Evolutionary conservation across 306 rosid species (phyloP), one percentile per base, ranked within the genome.

Genomic region (Fragaria nilgerrensis): DNA sequence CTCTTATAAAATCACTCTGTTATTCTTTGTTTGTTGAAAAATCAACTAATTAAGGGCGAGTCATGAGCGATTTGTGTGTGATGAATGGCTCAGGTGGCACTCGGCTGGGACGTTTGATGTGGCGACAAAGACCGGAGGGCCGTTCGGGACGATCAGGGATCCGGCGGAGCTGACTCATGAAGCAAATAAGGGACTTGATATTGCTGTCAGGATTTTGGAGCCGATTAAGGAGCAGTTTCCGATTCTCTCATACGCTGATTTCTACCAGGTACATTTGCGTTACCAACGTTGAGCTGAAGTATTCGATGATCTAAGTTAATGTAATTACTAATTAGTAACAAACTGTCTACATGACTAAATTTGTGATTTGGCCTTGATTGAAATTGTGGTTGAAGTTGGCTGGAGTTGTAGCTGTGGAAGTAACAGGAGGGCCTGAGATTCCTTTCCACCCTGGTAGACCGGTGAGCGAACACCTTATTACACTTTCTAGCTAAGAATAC

Each of bases 351-450:
- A 20, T 53, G 61, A 20, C 25, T 20, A 0, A 2, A 17, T 56
- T n/a, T 67, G 22, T 81, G 25, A 47, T 47, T 10, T 44, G 27
- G 23, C 15, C 15, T 55, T 23, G 29, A 20, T 68, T n/a, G 27
- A 55, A 50, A 20, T 9, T 22, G 61, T 41, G 44, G 8, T 41
- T 68, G 72, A 70, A 89, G 94, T 80, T 89, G 82, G 91, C 90
- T 63, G 90, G 94, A 63, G 89, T 86, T 72, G 86, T 89, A 74
- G 91, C 91, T 0, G 85, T 87, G 17, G 94, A 87, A 77, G 75
- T 89, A 58, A 82, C 91, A 4, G 94, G 91, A 72, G 91, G 94
- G n/a, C 94, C 94, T 3, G 90, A 84, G 43, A 73, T 87, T 47
- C 88, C 85, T 63, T 87, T 89, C 82, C 91, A 85, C 55, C 91